Percentiles rank a stretch among this genome's conserved stretches.
These are phyloP conservation scores for Picea abies DNA, from an alignment of 83 land plant species.

Conservation along the genomic window DNA sequence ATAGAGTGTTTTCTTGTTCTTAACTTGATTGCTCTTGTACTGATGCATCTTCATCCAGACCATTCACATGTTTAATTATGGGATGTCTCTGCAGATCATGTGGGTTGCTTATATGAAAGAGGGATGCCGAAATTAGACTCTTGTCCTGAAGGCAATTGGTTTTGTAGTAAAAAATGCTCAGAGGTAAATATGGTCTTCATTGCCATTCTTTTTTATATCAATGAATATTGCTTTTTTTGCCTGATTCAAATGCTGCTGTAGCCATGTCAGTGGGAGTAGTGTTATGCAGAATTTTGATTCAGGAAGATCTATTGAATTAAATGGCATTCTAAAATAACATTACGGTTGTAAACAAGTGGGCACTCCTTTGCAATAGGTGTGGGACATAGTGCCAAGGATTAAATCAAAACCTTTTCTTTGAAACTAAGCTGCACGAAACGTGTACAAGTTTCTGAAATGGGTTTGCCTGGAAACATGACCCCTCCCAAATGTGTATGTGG, in stretches of 20 bases:
- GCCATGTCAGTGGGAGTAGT: neutral
- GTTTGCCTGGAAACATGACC: no score
- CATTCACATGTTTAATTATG: neutral
- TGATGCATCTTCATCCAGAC: neutral
- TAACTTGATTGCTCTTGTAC: neutral
- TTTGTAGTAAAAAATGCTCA: slow-evolving; percentile 70
- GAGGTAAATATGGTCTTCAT: slow-evolving; percentile 40
- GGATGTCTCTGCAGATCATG: slow-evolving; percentile 60
- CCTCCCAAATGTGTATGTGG: no score
- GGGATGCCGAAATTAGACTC: slow-evolving; percentile 23
- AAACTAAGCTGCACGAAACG: neutral
- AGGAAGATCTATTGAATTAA: neutral
- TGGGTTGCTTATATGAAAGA: slow-evolving; percentile 45
- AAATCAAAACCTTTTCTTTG: neutral
- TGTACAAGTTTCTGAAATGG: no score
- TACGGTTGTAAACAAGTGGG: neutral
- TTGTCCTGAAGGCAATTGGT: slow-evolving; percentile 55
- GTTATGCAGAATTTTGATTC: neutral
- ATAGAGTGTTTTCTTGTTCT: neutral
- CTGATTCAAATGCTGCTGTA: neutral
- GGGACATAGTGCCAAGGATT: neutral
- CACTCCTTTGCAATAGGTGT: neutral
- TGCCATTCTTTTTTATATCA: neutral
- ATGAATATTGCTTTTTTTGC: neutral
- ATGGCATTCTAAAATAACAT: neutral